A percentile compares a stretch with the other conserved stretches of the same genome.
Conservation (phyloP, 2,329 filamentous ascomycete species). For the Phaeosphaeriaceae sp. region DNA sequence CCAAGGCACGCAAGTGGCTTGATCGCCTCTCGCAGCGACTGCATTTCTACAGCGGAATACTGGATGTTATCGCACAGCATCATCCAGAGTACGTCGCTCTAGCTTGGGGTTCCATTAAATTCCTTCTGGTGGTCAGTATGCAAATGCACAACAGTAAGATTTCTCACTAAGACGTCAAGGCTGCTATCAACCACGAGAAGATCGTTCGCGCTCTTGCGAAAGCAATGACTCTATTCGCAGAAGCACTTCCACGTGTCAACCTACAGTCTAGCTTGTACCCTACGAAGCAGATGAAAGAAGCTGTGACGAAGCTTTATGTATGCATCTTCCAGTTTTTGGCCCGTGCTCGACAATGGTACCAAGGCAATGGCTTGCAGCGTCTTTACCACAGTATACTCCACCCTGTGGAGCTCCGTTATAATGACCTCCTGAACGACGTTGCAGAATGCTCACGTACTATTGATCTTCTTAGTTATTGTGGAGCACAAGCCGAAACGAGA, state of each 20-base stretch:
- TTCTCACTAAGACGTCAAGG: slow-evolving; percentile 1
- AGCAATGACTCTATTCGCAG: slow-evolving; percentile 14
- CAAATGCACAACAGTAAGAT: neutral
- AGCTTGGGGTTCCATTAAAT: slow-evolving; percentile 40
- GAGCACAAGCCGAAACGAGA: slow-evolving; percentile 9
- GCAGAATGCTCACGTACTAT: slow-evolving; percentile 3
- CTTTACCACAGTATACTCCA: slow-evolving; percentile 16
- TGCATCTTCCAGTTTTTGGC: slow-evolving; percentile 31
- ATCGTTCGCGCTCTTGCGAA: slow-evolving; percentile 4
- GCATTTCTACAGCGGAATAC: slow-evolving; percentile 21
- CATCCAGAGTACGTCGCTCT: slow-evolving; percentile 41
- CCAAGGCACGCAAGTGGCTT: slow-evolving; percentile 15
- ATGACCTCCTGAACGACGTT: slow-evolving; percentile 21
- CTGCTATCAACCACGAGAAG: slow-evolving; percentile 12
- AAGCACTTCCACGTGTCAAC: slow-evolving; percentile 13
- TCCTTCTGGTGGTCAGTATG: slow-evolving; percentile 26
- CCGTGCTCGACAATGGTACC: slow-evolving; percentile 30
- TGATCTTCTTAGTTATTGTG: slow-evolving; percentile 1
- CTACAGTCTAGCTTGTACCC: slow-evolving; percentile 22
- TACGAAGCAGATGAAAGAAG: slow-evolving; percentile 24
- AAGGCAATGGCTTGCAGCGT: slow-evolving; percentile 25
- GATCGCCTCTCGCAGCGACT: slow-evolving; percentile 8
- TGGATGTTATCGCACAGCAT: slow-evolving; percentile 35
- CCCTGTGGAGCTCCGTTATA: slow-evolving; percentile 23
- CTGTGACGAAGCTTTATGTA: slow-evolving; percentile 30